These are phyloP conservation scores for Gamarada debralockiae DNA, from an alignment of 495 filamentous ascomycete species.

Conservation along the genomic window DNA sequence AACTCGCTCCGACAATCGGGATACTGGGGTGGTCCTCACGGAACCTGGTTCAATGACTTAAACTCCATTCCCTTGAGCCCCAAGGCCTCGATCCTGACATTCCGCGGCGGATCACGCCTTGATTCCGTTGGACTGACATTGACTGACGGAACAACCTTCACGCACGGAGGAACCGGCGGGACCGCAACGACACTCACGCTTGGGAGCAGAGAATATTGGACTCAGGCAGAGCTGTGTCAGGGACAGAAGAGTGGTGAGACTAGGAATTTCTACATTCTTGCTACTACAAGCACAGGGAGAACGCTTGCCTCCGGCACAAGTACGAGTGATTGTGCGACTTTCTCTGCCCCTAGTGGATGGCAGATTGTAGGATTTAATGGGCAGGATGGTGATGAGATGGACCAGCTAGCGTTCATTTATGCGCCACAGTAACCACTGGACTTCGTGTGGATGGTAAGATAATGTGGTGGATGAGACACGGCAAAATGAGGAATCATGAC, in stretches of 20 bases:
- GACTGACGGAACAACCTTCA: conserved; percentile 38
- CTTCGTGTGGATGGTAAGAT: no score
- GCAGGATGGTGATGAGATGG: conserved; percentile 54
- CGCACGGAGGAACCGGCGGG: conserved; percentile 54
- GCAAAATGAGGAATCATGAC: no score
- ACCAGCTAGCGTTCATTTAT: conserved; percentile 55
- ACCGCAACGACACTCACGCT: conserved; percentile 40
- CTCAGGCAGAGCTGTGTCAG: conserved; percentile 46
- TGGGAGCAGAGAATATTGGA: conserved; percentile 42
- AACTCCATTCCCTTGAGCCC: no score
- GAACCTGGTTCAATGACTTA: no score
- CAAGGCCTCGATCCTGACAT: conserved; percentile 34
- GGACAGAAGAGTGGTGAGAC: conserved; percentile 43
- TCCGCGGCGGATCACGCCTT: conserved; percentile 45
- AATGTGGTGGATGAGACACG: no score
- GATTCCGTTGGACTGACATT: conserved; percentile 48
- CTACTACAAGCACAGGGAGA: conserved; percentile 48
- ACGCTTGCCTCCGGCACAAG: conserved; percentile 41
- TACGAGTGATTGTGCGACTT: conserved; percentile 46
- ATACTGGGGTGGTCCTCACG: no score
- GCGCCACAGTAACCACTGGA: conserved; percentile 33
- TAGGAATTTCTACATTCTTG: conserved; percentile 54
- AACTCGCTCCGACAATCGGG: no score
- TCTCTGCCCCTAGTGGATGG: conserved; percentile 48
- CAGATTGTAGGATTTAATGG: conserved; percentile 55